Evolutionary conservation across 805 yeast genomes (phyloP), one percentile per base, ranked within the genome.

Genomic region (Lachancea mirantina): DNA sequence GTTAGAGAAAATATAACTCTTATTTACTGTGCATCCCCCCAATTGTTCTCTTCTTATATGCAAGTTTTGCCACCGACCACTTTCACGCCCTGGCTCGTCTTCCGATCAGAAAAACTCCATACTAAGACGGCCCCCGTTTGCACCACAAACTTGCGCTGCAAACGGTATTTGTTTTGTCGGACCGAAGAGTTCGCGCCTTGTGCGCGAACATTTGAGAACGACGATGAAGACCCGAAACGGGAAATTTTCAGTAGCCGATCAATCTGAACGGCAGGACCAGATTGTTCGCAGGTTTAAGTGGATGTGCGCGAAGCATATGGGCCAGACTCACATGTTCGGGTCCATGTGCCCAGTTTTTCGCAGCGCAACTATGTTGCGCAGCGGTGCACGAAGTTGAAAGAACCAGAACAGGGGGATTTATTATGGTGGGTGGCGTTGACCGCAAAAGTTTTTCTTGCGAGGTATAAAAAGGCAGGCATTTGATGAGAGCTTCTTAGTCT

Each of bases 121-220:
- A n/a, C n/a, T n/a, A n/a, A n/a, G n/a, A n/a, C n/a, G n/a, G n/a
- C n/a, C n/a, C n/a, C n/a, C n/a, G n/a, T n/a, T n/a, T n/a, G n/a
- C n/a, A n/a, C n/a, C n/a, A n/a, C n/a, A n/a, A n/a, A n/a, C n/a
- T n/a, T n/a, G n/a, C n/a, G n/a, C n/a, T n/a, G n/a, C 13, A n/a
- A 23, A 23, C 14, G 14, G 8, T 23, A 14, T 20, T 21, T 14
- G 19, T 20, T 21, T 29, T 5, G 24, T 6, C 16, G 25, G 32
- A 13, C 32, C 26, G 10, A 20, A 29, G 10, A 14, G n/a, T 29
- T 29, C 32, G 26, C 26, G 11, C 26, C 10, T 20, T 29, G 8
- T 8, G n/a, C 23, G 34, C 28, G 34, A 31, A 31, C 8, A 24
- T 16, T 16, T 14, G 14, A 26, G 34, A 18, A 28, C 28, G 6